Evolutionary conservation across 345 rosid species (phyloP).

Genomic region (Gossypium raimondii): DNA sequence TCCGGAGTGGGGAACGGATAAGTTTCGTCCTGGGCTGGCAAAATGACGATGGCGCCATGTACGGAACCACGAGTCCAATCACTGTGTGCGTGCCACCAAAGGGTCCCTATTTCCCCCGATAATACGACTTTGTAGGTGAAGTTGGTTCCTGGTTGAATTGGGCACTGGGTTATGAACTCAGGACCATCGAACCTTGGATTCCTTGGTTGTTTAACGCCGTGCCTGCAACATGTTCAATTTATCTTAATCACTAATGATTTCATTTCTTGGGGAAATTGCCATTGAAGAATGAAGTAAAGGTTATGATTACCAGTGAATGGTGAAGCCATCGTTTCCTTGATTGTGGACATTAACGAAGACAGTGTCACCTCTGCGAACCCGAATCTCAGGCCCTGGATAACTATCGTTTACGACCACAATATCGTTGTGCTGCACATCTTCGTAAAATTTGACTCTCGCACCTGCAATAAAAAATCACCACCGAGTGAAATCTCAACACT

Average conservation of each 20-base stretch:
- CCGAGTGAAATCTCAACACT: not conserved
- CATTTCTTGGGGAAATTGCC: not conserved
- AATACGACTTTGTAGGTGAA: constrained; percentile 36
- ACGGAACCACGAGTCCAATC: constrained; percentile 45
- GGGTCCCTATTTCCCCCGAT: constrained; percentile 37
- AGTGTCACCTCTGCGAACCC: constrained; percentile 36
- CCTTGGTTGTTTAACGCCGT: constrained; percentile 38
- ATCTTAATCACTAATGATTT: not conserved
- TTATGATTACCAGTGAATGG: constrained; percentile 13
- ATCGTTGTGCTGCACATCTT: constrained; percentile 33
- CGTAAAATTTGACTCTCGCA: constrained; percentile 31
- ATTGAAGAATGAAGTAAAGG: not conserved
- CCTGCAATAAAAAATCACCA: constrained; percentile 15
- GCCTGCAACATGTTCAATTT: not conserved
- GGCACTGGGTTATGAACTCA: constrained; percentile 45
- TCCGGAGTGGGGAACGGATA: constrained; percentile 30
- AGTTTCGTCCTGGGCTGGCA: constrained; percentile 12
- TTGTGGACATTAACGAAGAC: constrained; percentile 43
- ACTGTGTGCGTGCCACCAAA: constrained; percentile 60
- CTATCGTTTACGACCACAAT: constrained; percentile 36
- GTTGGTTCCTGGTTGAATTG: constrained; percentile 31
- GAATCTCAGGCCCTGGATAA: constrained; percentile 43
- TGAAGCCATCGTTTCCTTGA: constrained; percentile 41
- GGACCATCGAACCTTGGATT: constrained; percentile 58
- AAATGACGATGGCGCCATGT: constrained; percentile 35